Base-by-base conservation (phyloP, 768 basidiomycete species). In the Favolaschia claudopus region DNA sequence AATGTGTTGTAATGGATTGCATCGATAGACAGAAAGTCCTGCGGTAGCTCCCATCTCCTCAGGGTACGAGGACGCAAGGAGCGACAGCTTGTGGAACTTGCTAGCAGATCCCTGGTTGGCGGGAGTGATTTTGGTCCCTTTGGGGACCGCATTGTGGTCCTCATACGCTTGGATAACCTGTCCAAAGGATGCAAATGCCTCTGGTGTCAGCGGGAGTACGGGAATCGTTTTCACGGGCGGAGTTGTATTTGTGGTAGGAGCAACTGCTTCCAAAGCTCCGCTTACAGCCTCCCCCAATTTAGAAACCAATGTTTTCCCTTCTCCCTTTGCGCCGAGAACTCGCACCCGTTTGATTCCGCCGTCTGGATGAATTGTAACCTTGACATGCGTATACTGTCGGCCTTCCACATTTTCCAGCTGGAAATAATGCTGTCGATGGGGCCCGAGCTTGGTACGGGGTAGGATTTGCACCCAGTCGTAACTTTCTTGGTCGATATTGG, bases 321-420 rank as follows among this genome's bases (percentile, higher is more conserved):
- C 45, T 36, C 24, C 55, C 38, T 39, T 80, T 44, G 85, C 82
- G 51, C 97, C 94, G 63, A 87, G 78, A 45, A 97, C 74, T 58
- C 97, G 85, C n/a, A 99, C 79, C 22, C 97, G 86, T 76, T 99
- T 99, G 70, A 98, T 76, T 24, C 97, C 97, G 38, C 97, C 97
- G 68, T 99, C 96, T 1, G 97, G 97, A 71, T 91, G 85, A 66
- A 97, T 96, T 19, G 91, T 93, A 58, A 97, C 76, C 65, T 88
- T 86, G 56, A 98, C 84, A 72, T 99, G 96, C 14, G 88, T 95
- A 72, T 87, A 96, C 19, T 78, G 70, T 55, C 72, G 73, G 13
- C 76, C 84, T 45, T 80, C 75, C 17, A 85, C 81, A 69, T 88
- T 84, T 66, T 89, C 87, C 57, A 96, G 79, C 69, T 92, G 89